Conservation (phyloP, 148 eudicot genomes). For the Silene latifolia region DNA sequence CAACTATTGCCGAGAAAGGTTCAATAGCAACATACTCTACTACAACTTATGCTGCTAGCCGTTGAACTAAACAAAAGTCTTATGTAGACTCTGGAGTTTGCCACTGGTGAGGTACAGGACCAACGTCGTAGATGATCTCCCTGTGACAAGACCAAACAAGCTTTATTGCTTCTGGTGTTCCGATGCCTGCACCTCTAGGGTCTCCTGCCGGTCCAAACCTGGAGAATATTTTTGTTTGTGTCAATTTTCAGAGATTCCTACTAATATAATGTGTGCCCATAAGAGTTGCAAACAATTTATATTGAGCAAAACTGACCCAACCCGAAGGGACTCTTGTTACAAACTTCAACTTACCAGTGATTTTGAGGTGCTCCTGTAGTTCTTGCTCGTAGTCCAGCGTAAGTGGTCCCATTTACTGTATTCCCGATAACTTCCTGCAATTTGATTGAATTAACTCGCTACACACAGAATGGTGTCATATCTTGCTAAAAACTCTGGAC, state of each 20-base stretch:
- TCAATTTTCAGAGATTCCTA: not conserved
- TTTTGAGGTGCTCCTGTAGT: slow-evolving; percentile 99
- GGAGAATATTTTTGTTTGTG: not conserved
- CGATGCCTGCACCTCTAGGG: slow-evolving; percentile 98
- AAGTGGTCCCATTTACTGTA: slow-evolving; percentile 93
- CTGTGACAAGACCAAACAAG: slow-evolving; percentile 99
- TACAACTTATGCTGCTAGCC: not conserved
- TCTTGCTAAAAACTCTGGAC: not conserved
- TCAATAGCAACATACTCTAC: not conserved
- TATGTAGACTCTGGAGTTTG: slow-evolving; percentile 56
- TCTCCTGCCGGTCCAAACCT: slow-evolving; percentile 99
- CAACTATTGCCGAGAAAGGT: not conserved
- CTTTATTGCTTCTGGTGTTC: slow-evolving; percentile 96
- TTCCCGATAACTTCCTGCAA: slow-evolving; percentile 84
- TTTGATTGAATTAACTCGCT: not conserved
- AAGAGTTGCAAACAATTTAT: not conserved
- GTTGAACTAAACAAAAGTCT: slow-evolving; percentile 12
- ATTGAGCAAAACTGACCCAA: not conserved
- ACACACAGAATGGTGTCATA: not conserved
- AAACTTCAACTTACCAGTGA: slow-evolving; percentile 60
- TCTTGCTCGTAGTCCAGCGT: slow-evolving; percentile 93
- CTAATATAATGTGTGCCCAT: not conserved
- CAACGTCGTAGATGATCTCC: slow-evolving; percentile 84
- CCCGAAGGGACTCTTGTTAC: not conserved
- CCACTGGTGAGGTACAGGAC: slow-evolving; percentile 82